Evolutionary conservation across 2,329 filamentous ascomycete species (phyloP).

Genomic region (Sphaerulina vaccinii): DNA sequence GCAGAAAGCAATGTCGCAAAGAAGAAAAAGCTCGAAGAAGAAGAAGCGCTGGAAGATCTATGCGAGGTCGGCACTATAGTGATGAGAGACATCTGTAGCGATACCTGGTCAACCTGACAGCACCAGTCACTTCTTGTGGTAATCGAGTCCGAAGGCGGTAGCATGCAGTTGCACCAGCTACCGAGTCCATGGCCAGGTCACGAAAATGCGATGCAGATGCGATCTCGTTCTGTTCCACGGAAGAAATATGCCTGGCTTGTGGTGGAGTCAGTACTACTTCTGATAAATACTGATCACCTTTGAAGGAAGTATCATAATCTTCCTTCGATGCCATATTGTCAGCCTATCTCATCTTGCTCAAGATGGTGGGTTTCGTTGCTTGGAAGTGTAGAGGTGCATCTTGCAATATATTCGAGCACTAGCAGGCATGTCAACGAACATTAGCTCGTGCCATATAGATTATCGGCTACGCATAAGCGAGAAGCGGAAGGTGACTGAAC

Average conservation of each 20-base stretch:
- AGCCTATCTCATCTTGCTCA: not conserved
- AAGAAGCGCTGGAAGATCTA: constrained; percentile 2
- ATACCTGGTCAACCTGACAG: constrained; percentile 3
- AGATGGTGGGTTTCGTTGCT: not conserved
- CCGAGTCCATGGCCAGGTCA: not conserved
- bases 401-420: not conserved
- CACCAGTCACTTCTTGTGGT: constrained; percentile 3
- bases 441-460: constrained; percentile 16
- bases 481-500: not conserved
- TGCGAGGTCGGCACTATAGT: not conserved
- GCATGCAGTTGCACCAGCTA: constrained; percentile 14
- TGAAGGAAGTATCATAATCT: not conserved
- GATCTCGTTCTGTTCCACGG: not conserved
- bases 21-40: constrained; percentile 1
- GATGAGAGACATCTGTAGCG: constrained; percentile 5
- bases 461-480: constrained; percentile 12
- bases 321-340: not conserved
- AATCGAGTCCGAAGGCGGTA: constrained; percentile 1
- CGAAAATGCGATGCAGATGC: not conserved
- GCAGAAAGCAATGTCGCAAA: not conserved
- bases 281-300: not conserved
- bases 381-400: not conserved
- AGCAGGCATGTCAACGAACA: constrained; percentile 1
- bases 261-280: not conserved
- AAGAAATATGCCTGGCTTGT: not conserved